These are phyloP conservation scores for Hyaloscypha finlandica DNA, from an alignment of 495 filamentous ascomycete species.

Conservation along the genomic window DNA sequence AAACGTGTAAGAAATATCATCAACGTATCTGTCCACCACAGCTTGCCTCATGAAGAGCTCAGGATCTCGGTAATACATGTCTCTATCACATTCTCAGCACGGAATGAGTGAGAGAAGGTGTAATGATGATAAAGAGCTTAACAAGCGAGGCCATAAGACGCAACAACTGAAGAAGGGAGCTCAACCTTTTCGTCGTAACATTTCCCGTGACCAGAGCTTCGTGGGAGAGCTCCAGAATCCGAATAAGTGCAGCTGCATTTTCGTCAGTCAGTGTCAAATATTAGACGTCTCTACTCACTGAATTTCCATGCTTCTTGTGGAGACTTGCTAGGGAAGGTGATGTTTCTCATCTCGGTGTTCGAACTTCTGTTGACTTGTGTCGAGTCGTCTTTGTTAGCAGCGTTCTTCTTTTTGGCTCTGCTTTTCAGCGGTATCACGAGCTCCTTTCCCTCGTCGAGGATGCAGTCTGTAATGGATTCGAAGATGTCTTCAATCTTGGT, in stretches of 20 bases:
- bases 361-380: slow-evolving; percentile 5
- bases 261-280: not conserved
- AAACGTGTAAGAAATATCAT: slow-evolving; percentile 83
- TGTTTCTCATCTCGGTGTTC: slow-evolving; percentile 29
- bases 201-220: slow-evolving; percentile 62
- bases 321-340: slow-evolving; percentile 59
- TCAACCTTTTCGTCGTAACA: slow-evolving; percentile 77
- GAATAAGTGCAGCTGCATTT: slow-evolving; percentile 46
- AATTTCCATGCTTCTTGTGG: slow-evolving; percentile 67
- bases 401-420: slow-evolving; percentile 21
- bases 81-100: slow-evolving; percentile 49
- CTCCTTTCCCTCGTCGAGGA: slow-evolving; percentile 42
- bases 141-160: not conserved
- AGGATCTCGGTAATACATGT: slow-evolving; percentile 88
- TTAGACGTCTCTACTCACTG: slow-evolving; percentile 42
- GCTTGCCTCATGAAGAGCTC: slow-evolving; percentile 75
- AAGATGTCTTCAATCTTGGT: slow-evolving; percentile 55
- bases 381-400: slow-evolving; percentile 3
- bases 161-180: not conserved
- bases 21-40: slow-evolving; percentile 75
- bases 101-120: slow-evolving; percentile 1
- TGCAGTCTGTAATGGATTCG: slow-evolving; percentile 49
- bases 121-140: not conserved
- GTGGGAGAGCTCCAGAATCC: slow-evolving; percentile 70
- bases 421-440: slow-evolving; percentile 48